phyloP scores from a whole-genome alignment of 139 green algal genomes.

The Pycnococcus provasolii region DNA sequence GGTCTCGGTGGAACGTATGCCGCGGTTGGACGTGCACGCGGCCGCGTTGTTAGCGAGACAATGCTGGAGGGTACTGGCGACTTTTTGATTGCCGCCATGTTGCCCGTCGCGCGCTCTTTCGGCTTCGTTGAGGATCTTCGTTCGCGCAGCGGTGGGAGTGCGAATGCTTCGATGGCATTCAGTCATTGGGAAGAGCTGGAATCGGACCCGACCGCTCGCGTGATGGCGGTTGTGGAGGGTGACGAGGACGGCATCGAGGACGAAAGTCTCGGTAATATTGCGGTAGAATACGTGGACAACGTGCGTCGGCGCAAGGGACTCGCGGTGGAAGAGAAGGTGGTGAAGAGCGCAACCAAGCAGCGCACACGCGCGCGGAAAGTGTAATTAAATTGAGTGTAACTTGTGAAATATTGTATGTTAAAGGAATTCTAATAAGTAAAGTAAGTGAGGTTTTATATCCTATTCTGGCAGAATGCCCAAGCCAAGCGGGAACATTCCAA shows the following conservation, averaged over 20 bases:
- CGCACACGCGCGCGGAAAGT: slow-evolving; percentile 89
- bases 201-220: slow-evolving; percentile 92
- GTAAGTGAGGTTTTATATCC: too few species aligned
- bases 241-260: slow-evolving; percentile 93
- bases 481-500: slow-evolving; percentile 50
- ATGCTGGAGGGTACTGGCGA: slow-evolving; percentile 85
- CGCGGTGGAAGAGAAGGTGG: slow-evolving; percentile 85
- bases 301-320: slow-evolving; percentile 84
- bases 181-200: slow-evolving; percentile 87
- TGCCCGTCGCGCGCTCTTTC: slow-evolving; percentile 84
- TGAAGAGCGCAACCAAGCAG: slow-evolving; percentile 90
- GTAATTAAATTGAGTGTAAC: slow-evolving; percentile 28
- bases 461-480: slow-evolving; percentile 6
- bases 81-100: slow-evolving; percentile 70
- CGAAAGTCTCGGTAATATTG: slow-evolving; percentile 55
- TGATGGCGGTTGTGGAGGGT: slow-evolving; percentile 86
- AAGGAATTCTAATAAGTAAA: neutral
- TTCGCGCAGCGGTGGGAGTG: slow-evolving; percentile 61
- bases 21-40: slow-evolving; percentile 47
- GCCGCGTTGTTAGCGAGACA: slow-evolving; percentile 73
- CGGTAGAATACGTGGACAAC: slow-evolving; percentile 64
- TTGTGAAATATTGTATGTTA: neutral
- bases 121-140: slow-evolving; percentile 88
- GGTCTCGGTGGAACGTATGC: slow-evolving; percentile 34
- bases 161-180: slow-evolving; percentile 59